Evolutionary conservation across 2,329 filamentous ascomycete genomes (phyloP).

Genomic region (Hypomyces rosellus): DNA sequence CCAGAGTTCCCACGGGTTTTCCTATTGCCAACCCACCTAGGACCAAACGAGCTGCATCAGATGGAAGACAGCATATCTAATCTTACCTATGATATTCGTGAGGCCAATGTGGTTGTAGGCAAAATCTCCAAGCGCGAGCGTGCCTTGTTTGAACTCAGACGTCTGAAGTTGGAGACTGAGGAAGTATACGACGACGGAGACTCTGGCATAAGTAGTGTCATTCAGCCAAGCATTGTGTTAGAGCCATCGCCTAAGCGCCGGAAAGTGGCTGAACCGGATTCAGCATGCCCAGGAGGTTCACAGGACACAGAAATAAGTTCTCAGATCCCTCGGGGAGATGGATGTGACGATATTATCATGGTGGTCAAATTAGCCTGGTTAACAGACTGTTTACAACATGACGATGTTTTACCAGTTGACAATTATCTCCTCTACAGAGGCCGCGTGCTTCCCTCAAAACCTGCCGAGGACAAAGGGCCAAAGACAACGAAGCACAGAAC

Average conservation of each 20-base stretch:
- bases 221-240: background rate
- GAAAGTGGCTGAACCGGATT: constrained; percentile 17
- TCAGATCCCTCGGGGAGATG: too few species aligned
- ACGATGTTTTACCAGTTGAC: constrained; percentile 39
- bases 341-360: constrained; percentile 29
- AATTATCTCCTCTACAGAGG: constrained; percentile 52
- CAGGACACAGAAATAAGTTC: background rate
- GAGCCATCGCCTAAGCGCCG: constrained; percentile 4
- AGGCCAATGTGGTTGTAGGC: constrained; percentile 69
- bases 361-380: constrained; percentile 58
- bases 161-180: constrained; percentile 54
- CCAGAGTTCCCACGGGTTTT: constrained; percentile 57
- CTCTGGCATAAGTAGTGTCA: background rate
- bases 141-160: constrained; percentile 70
- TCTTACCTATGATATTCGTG: constrained; percentile 63
- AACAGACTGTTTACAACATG: constrained; percentile 42
- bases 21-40: constrained; percentile 65
- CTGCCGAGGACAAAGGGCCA: background rate
- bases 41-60: constrained; percentile 53
- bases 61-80: constrained; percentile 59
- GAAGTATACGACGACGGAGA: constrained; percentile 21
- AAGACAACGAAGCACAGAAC: background rate
- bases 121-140: constrained; percentile 64
- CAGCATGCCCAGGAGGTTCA: background rate
- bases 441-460: constrained; percentile 18